Evolutionary conservation across 108 stramenopile species (phyloP).

Genomic region (Skeletonema grethae): DNA sequence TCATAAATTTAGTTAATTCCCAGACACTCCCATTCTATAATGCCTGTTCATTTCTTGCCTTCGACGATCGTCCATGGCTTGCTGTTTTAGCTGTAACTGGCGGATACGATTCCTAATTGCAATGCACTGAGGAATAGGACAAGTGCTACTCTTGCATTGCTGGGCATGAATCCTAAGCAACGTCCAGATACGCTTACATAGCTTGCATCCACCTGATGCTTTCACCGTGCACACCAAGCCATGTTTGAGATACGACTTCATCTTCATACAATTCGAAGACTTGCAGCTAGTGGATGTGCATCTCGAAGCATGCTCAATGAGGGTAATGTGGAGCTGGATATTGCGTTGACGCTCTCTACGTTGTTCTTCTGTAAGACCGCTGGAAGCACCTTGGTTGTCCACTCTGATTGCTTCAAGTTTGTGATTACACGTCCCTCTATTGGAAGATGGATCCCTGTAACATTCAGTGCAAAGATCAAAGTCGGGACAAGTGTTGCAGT

Average conservation of each 20-base stretch:
- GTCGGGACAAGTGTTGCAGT: constrained; percentile 88
- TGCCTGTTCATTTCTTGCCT: constrained; percentile 88
- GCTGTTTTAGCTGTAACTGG: constrained; percentile 87
- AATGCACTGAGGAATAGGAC: constrained; percentile 93
- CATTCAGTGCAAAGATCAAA: constrained; percentile 93
- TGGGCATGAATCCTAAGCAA: constrained; percentile 95
- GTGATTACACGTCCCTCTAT: constrained; percentile 80
- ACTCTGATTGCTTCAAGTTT: constrained; percentile 73
- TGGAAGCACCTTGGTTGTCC: constrained; percentile 50
- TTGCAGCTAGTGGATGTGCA: constrained; percentile 84
- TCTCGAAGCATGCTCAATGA: constrained; percentile 94
- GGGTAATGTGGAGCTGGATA: constrained; percentile 93
- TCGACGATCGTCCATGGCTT: constrained; percentile 91
- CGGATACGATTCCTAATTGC: constrained; percentile 89
- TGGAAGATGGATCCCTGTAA: constrained; percentile 67
- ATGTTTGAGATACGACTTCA: constrained; percentile 93
- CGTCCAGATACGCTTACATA: constrained; percentile 96
- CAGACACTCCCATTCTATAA: constrained; percentile 34
- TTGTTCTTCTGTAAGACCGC: constrained; percentile 73
- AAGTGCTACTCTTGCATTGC: constrained; percentile 83
- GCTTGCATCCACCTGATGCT: constrained; percentile 89
- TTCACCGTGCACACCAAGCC: constrained; percentile 76
- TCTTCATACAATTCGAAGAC: constrained; percentile 92
- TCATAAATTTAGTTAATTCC: not conserved
- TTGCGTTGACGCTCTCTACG: constrained; percentile 84